phyloP scores from a whole-genome alignment of 2,329 filamentous ascomycete genomes.

The Cytospora chrysosperma region DNA sequence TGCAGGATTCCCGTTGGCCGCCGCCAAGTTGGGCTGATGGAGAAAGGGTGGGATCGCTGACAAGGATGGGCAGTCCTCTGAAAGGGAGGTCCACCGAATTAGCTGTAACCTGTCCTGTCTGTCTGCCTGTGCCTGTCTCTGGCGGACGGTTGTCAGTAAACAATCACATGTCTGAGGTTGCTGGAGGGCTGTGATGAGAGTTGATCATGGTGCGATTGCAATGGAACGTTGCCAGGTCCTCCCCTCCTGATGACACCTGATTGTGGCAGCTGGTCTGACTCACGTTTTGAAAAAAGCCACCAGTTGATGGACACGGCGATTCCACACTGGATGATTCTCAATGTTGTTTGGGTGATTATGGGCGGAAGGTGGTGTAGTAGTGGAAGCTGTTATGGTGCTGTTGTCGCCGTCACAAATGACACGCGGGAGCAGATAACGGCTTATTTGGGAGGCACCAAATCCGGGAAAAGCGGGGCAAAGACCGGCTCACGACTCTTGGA shows the following conservation, averaged over 20 bases:
- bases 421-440: neutral
- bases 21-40: constrained; percentile 16
- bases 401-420: constrained; percentile 1
- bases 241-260: neutral
- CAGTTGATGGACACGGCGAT: neutral
- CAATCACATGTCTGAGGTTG: neutral
- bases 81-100: constrained; percentile 19
- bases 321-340: neutral
- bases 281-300: constrained; percentile 1
- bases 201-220: neutral
- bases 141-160: neutral
- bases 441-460: neutral
- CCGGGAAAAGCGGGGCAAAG: neutral
- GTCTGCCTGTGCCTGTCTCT: neutral
- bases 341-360: neutral
- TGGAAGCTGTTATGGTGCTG: neutral
- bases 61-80: constrained; percentile 16
- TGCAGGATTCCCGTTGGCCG: constrained; percentile 16
- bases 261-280: constrained; percentile 11
- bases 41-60: constrained; percentile 19
- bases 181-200: neutral
- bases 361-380: neutral
- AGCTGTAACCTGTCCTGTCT: neutral
- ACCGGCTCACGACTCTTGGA: neutral
- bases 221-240: neutral